phyloP scores from a whole-genome alignment of 176 grass and related monocot genomes.

The Oryza punctata region DNA sequence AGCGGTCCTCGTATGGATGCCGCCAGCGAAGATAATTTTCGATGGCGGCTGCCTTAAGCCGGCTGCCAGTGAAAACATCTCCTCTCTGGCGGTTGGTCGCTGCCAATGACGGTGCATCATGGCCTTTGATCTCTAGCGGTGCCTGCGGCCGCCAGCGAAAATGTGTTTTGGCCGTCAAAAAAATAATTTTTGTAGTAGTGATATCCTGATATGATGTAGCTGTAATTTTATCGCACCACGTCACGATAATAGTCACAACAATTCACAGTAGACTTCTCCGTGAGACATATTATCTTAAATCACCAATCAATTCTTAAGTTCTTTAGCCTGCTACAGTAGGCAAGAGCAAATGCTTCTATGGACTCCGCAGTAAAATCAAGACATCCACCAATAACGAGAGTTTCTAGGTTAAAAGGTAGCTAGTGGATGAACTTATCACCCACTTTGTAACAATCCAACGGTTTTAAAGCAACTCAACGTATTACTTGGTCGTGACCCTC shows the following conservation, averaged over 20 bases:
- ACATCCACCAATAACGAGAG: slow-evolving; percentile 66
- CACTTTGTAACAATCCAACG: slow-evolving; percentile 60
- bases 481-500: neutral
- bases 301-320: slow-evolving; percentile 71
- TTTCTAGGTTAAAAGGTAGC: slow-evolving; percentile 66
- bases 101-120: no score
- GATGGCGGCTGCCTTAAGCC: no score
- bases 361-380: slow-evolving; percentile 56
- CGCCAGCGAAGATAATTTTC: no score
- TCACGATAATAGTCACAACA: slow-evolving; percentile 34
- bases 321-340: slow-evolving; percentile 56
- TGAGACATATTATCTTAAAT: slow-evolving; percentile 63
- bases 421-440: slow-evolving; percentile 59
- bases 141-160: no score
- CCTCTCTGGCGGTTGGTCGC: no score
- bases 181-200: no score
- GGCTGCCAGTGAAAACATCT: no score
- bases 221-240: no score
- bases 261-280: slow-evolving; percentile 58
- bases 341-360: slow-evolving; percentile 53
- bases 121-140: no score
- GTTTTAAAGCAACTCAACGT: slow-evolving; percentile 65
- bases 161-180: no score
- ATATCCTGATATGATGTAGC: no score
- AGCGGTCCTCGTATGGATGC: no score